Percentiles rank a stretch among this genome's conserved stretches.
Conservation (phyloP, 164 flowering plant genomes). For the Euptelea pleiosperma region DNA sequence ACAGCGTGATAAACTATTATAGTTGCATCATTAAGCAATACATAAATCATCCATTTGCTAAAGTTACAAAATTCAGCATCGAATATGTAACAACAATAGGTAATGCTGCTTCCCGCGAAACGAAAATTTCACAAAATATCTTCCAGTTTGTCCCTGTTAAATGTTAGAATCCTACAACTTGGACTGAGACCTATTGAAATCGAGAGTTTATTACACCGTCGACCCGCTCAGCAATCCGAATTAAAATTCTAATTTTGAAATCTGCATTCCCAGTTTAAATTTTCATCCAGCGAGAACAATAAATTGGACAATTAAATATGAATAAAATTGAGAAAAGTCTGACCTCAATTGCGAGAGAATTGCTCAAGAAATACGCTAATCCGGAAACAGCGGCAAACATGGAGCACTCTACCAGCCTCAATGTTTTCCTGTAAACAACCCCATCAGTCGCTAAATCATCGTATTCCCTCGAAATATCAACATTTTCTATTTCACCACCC, state of each 20-base stretch:
- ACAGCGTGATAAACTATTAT: background rate
- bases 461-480: slow-evolving; percentile 7
- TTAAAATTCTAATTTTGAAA: too few species aligned
- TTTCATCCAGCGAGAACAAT: too few species aligned
- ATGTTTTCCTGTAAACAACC: slow-evolving; percentile 53
- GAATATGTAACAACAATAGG: too few species aligned
- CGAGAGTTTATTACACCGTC: too few species aligned
- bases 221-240: too few species aligned
- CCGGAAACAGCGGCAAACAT: slow-evolving; percentile 92
- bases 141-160: too few species aligned
- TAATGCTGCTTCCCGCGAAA: too few species aligned
- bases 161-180: background rate
- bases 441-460: slow-evolving; percentile 52
- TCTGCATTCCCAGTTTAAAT: too few species aligned
- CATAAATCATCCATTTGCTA: too few species aligned
- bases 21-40: background rate
- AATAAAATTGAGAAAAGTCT: background rate
- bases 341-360: slow-evolving; percentile 84
- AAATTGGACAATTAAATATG: background rate
- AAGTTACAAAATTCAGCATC: too few species aligned
- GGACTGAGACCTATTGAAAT: too few species aligned
- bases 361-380: slow-evolving; percentile 66
- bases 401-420: slow-evolving; percentile 91
- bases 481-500: slow-evolving; percentile 17
- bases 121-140: too few species aligned